Percentiles rank a stretch among this genome's conserved stretches.
These are phyloP conservation scores for Tylopilus intermedius DNA, from an alignment of 768 basidiomycete genomes.

Conservation along the genomic window DNA sequence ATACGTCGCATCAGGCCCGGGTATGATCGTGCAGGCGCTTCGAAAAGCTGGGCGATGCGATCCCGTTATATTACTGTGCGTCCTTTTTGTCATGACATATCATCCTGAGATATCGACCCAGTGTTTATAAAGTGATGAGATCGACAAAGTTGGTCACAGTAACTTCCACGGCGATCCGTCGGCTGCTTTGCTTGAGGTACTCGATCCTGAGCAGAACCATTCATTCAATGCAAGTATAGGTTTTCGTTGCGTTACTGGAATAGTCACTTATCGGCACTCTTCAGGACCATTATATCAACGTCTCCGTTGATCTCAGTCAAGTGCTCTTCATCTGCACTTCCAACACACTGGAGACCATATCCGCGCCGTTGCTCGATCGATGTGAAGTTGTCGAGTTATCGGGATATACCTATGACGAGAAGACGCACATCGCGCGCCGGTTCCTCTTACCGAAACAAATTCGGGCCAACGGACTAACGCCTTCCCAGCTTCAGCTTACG, in stretches of 20 bases:
- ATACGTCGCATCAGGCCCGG: conserved; percentile 87
- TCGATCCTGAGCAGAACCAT: conserved; percentile 92
- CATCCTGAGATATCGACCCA: not conserved
- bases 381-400: conserved; percentile 84
- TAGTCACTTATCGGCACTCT: conserved; percentile 1
- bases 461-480: conserved; percentile 65
- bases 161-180: conserved; percentile 91
- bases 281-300: conserved; percentile 88
- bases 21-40: conserved; percentile 80
- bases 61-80: conserved; percentile 68
- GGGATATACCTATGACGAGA: conserved; percentile 87
- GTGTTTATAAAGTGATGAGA: conserved; percentile 55
- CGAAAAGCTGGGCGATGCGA: conserved; percentile 78
- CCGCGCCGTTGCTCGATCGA: conserved; percentile 81
- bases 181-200: conserved; percentile 84
- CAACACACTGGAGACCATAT: conserved; percentile 85
- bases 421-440: conserved; percentile 79
- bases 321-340: conserved; percentile 92
- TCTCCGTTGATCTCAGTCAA: conserved; percentile 82
- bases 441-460: conserved; percentile 91
- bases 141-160: conserved; percentile 84
- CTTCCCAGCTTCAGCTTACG: conserved; percentile 56
- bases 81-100: not conserved
- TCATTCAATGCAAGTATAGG: conserved; percentile 57
- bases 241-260: not conserved